A percentile compares a stretch with the other conserved stretches of the same genome.
phyloP scores from a whole-genome alignment of 2,329 filamentous ascomycete species.

The Helicocarpus griseus region DNA sequence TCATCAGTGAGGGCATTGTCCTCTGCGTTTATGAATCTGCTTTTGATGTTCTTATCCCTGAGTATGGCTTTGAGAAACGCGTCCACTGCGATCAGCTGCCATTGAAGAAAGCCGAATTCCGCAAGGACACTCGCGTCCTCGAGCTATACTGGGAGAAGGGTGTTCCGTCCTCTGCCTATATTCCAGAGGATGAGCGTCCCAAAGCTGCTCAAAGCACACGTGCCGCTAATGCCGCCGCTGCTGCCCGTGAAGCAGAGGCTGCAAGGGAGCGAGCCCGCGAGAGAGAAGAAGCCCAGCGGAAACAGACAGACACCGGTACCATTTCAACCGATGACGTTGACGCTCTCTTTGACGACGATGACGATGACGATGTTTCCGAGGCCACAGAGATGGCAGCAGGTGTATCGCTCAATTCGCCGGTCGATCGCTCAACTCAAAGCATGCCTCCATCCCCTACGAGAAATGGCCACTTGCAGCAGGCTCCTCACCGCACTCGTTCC shows the following conservation, averaged over 20 bases:
- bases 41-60: conserved; percentile 94
- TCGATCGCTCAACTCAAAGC: conserved; percentile 86
- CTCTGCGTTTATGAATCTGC: conserved; percentile 97
- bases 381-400: conserved; percentile 85
- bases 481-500: conserved; percentile 78
- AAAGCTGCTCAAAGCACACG: conserved; percentile 68
- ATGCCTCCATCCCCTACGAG: conserved; percentile 84
- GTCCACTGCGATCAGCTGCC: conserved; percentile 98
- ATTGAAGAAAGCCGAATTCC: conserved; percentile 96
- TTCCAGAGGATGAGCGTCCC: conserved; percentile 92
- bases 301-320: conserved; percentile 88
- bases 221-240: conserved; percentile 63
- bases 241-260: conserved; percentile 70
- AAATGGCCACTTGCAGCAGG: conserved; percentile 56
- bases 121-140: conserved; percentile 87
- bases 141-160: conserved; percentile 99
- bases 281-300: conserved; percentile 79
- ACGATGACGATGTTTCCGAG: conserved; percentile 73
- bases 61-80: conserved; percentile 98
- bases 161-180: conserved; percentile 87
- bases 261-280: conserved; percentile 74
- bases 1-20: conserved; percentile 92
- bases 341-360: conserved; percentile 80
- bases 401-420: conserved; percentile 61
- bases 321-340: conserved; percentile 90